Conservation (phyloP, 495 filamentous ascomycete species). For the Echria macrotheca region DNA sequence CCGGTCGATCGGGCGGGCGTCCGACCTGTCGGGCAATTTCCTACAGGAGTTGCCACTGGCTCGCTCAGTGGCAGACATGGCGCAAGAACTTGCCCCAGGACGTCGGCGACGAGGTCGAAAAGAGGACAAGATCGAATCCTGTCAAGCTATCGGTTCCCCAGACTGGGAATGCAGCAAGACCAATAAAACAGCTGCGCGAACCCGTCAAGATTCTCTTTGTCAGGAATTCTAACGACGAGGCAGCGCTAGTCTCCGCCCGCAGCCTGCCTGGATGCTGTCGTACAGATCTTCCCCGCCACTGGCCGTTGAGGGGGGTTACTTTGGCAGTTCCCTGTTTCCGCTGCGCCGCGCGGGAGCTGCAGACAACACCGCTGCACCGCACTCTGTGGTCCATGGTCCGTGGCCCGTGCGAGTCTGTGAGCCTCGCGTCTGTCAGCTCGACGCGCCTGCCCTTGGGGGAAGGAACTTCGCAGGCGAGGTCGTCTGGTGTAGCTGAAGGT, state of each 20-base stretch:
- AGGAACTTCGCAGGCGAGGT: not conserved
- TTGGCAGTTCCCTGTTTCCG: slow-evolving; percentile 3
- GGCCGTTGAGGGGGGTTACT: not conserved
- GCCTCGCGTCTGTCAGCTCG: not conserved
- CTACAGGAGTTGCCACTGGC: too few relatives aligned
- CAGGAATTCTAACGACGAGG: slow-evolving; percentile 11
- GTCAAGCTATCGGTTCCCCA: not conserved
- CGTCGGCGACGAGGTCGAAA: not conserved
- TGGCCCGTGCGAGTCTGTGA: too few relatives aligned
- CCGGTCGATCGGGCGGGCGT: too few relatives aligned
- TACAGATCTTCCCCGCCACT: slow-evolving; percentile 18
- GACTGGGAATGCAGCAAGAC: not conserved
- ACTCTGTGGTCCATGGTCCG: too few relatives aligned
- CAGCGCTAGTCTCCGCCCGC: slow-evolving; percentile 4
- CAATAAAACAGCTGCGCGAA: slow-evolving; percentile 6
- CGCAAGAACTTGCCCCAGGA: too few relatives aligned
- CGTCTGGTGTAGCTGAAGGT: too few relatives aligned
- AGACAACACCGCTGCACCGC: not conserved
- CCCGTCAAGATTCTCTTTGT: slow-evolving; percentile 15
- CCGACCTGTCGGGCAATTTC: too few relatives aligned
- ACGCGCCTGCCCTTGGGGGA: not conserved
- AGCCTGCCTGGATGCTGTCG: too few relatives aligned
- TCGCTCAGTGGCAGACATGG: too few relatives aligned
- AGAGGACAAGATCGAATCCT: not conserved
- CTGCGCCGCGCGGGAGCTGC: not conserved